Base-by-base conservation (phyloP, 1,139 yeast genomes). In the Barnettozyma hawaiiensis region DNA sequence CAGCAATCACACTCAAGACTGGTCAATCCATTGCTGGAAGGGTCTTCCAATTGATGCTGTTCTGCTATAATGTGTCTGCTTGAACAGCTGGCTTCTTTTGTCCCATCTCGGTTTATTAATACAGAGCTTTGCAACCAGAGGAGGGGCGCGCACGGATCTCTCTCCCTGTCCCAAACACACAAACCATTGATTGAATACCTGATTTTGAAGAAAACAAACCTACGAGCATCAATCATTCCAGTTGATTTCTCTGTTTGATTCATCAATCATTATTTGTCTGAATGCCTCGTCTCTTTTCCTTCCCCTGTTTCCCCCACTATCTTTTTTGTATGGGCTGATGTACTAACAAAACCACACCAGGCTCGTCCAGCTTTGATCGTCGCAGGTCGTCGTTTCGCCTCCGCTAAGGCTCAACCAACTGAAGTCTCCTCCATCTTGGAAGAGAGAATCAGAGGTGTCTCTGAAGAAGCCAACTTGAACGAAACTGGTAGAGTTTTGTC, bases 401-500 rank as follows among this genome's bases (percentile, higher is more conserved):
- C 94, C 54, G 94, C 95, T 62, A 94, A 92, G 82, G 95, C 97
- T 65, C 90, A 95, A 61, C 97, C 99, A 68, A 92, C 98, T 61
- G 99, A 94, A 77, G 98, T 94, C 60, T 89, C 98, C 59, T 87
- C 97, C 52, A 92, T 94, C 75, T 82, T 94, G 67, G 98, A 94
- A 78, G 96, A 92, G 73, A 89, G 95, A 77, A 94, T 94, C 79
- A 89, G 96, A 78, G 98, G 98, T 75, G 94, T 92, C 62, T 83
- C 96, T 58, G 95, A 87, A 64, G 97, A 90, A 73, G 89, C 97
- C 63, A 82, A 87, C 83, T 84, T 94, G 65, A 89, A 92, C 75
- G 98, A 94, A 78, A 94, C 98, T 69, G 99, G 99, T 72, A 89
- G 96, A 75, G 98, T 94, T 66, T 80, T 94, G 68, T 85, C 97